phyloP scores from a whole-genome alignment of 2,329 filamentous ascomycete species.

The Stachybotrys elegans region DNA sequence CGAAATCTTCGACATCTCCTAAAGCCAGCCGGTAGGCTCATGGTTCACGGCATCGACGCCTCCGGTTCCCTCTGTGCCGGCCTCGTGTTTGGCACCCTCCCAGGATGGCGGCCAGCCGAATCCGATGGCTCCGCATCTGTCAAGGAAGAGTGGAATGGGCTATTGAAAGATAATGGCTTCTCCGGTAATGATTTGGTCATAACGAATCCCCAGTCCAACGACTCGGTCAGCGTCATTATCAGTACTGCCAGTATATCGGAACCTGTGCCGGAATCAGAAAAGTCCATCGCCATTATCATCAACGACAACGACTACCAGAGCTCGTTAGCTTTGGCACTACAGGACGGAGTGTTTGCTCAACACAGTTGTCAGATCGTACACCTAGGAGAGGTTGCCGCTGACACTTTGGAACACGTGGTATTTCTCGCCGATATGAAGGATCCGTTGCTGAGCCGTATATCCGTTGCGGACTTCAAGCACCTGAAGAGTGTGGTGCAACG shows the following conservation, averaged over 20 bases:
- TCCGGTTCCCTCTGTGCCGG: constrained; percentile 7
- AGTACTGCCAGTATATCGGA: constrained; percentile 4
- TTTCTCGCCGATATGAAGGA: neutral
- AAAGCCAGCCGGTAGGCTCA: constrained; percentile 21
- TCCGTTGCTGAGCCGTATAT: neutral
- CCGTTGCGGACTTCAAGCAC: neutral
- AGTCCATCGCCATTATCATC: too few relatives aligned
- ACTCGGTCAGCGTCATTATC: constrained; percentile 1
- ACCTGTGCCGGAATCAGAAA: neutral
- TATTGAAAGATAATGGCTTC: constrained; percentile 7
- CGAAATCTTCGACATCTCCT: constrained; percentile 13
- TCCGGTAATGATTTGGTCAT: constrained; percentile 5
- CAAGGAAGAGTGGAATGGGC: constrained; percentile 5
- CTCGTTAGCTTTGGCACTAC: too few relatives aligned
- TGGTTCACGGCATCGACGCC: constrained; percentile 18
- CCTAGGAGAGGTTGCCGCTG: too few relatives aligned
- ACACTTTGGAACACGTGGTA: neutral
- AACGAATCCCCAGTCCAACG: constrained; percentile 2
- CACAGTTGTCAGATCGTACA: too few relatives aligned
- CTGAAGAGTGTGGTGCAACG: neutral
- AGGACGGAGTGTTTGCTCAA: too few relatives aligned
- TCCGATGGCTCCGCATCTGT: constrained; percentile 11
- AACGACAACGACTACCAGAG: too few relatives aligned
- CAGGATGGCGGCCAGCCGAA: constrained; percentile 30
- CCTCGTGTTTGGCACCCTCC: constrained; percentile 21